Base-by-base conservation (phyloP, 106 monocot species). In the Dioscorea dumetorum region DNA sequence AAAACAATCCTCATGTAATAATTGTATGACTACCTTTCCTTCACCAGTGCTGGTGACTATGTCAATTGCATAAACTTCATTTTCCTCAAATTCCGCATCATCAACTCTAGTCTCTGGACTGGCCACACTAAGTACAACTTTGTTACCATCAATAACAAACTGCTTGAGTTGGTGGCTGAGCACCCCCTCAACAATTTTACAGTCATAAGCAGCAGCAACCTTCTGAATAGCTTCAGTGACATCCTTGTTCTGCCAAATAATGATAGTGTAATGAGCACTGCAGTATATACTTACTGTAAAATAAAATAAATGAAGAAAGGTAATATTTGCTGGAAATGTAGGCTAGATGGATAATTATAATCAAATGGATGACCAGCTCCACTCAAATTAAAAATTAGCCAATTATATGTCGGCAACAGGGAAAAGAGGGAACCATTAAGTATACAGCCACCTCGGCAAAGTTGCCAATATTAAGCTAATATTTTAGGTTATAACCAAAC, bases 91-190 rank as follows among this genome's bases (percentile, higher is more conserved):
- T 66, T 97, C 95, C 48, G 86, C 88, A 78, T 91, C 91, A 80
- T 97, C 95, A 64, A 97, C 91, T 74, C 80, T 81, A 13, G 84
- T 87, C 0, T 97, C 95, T 16, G 91, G 88, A 78, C 74, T 91
- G 16, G 79, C 62, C 4, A 97, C 88, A 69, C 86, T 91, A 33
- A 97, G 76, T n/a, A 97, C 68, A 12, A 91, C 88, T 74, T 97
- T 97, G 74, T 91, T 97, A 61, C 95, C 95, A 80, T 97, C 95
- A 70, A 97, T 97, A 6, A 97, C 91, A 76, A 89, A 97, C 70
- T 97, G 95, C 64, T 97, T 97, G 24, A 97, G 80, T 63, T 97
- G 95, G 74, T 97, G 95, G 62, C 95, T 91, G 34, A 97, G 91
- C 23, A 97, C 91, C 5, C 91, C 91, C 78, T 97, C 95, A 62